phyloP scores from a whole-genome alignment of 2,329 filamentous ascomycete species.

The Penicillium brevicompactum region DNA sequence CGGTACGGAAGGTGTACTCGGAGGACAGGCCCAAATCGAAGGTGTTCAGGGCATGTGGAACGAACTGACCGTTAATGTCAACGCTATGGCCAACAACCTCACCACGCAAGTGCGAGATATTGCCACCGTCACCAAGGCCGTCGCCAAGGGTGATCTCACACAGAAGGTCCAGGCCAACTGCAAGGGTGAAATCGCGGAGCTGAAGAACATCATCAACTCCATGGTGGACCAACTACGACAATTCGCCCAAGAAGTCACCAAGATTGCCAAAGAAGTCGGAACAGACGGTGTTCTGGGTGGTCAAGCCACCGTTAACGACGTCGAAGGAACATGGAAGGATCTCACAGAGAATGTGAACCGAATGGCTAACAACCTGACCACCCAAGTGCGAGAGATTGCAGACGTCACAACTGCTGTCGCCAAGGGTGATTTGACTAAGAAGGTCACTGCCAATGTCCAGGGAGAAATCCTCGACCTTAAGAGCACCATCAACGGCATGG shows the following conservation, averaged over 20 bases:
- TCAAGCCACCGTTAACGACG: conserved; percentile 93
- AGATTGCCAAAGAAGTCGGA: conserved; percentile 92
- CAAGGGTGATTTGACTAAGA: conserved; percentile 89
- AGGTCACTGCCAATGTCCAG: conserved; percentile 90
- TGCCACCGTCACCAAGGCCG: conserved; percentile 72
- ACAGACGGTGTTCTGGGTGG: conserved; percentile 93
- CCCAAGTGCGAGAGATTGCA: conserved; percentile 96
- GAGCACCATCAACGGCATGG: conserved; percentile 77
- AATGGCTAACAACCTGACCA: conserved; percentile 98
- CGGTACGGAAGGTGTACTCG: conserved; percentile 79
- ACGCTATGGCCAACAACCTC: conserved; percentile 84
- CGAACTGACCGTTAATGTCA: conserved; percentile 81
- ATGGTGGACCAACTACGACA: conserved; percentile 99
- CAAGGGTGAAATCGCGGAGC: conserved; percentile 86
- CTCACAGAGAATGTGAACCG: conserved; percentile 95
- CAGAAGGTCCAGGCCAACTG: conserved; percentile 95
- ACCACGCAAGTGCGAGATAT: conserved; percentile 94
- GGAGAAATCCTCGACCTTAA: conserved; percentile 95
- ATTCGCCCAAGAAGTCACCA: conserved; percentile 95
- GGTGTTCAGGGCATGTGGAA: conserved; percentile 89
- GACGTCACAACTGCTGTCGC: conserved; percentile 95
- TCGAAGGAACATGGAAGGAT: conserved; percentile 96
- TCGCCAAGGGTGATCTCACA: conserved; percentile 83
- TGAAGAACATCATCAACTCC: conserved; percentile 98
- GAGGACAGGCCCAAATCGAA: conserved; percentile 79